Evolutionary conservation across 2,329 filamentous ascomycete species (phyloP), one percentile per base, ranked within the genome.

Genomic region (Coniochaeta ligniaria): DNA sequence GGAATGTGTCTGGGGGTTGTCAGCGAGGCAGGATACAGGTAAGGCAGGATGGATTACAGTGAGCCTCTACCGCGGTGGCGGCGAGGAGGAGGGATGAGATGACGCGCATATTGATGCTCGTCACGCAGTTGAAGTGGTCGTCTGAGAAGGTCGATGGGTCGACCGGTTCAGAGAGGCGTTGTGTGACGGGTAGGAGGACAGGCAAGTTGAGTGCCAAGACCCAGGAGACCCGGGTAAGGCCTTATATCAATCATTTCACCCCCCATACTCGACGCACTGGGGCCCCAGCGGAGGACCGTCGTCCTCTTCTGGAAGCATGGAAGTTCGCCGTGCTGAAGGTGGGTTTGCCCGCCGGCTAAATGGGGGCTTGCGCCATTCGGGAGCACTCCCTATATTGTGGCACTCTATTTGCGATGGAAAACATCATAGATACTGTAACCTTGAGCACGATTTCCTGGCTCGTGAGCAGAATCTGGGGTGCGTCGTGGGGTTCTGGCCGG

Each of bases 1-100:
- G 64, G n/a, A 68, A 60, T 35, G 63, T 67, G 54, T 68, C 66
- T 68, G 36, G n/a, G 2, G 8, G 24, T 60, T 26, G 24, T 9
- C 4, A 36, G 22, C 14, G 11, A 5, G 1, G 17, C 8, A 9
- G 9, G 22, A 22, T 38, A 20, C 26, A 36, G 54, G 31, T 35
- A 6, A 16, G 31, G 17, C 5, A 7, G n/a, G 2, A 8, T 4
- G 7, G 56, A 24, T 45, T 58, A 58, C 56, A 58, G 56, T 58
- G 56, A 45, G 56, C 56, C 35, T 58, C 33, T 45, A 45, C 56
- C 35, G 56, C 56, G 3, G 36, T 24, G 16, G 56, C 56, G 56
- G 56, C 35, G 12, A 45, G 35, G 20, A 58, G 35, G 38, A 58
- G 36, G 33, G 35, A 28, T 31, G 36, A 8, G 22, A 58, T 11